Percentiles rank a stretch among this genome's conserved stretches.
Conservation (phyloP, 129 eudicot genomes). For the Flaveria ramosissima region DNA sequence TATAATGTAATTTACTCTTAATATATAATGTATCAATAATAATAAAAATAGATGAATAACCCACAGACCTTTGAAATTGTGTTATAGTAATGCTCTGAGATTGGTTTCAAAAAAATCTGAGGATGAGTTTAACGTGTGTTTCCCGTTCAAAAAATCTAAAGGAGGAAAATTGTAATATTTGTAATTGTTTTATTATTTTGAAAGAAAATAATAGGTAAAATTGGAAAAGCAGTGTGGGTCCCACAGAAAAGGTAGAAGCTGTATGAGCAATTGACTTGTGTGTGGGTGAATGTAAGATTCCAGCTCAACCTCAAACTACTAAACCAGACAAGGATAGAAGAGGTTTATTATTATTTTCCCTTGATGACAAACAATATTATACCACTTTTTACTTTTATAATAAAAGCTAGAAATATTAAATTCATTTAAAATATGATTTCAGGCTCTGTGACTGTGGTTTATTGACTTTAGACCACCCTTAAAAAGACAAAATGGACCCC, state of each 20-base stretch:
- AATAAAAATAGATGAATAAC: no score
- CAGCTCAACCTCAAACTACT: constrained; percentile 35
- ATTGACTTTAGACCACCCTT: constrained; percentile 38
- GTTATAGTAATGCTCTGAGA: no score
- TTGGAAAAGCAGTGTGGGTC: background rate
- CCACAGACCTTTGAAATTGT: no score
- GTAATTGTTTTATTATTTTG: no score
- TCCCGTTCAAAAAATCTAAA: no score
- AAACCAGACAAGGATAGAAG: constrained; percentile 21
- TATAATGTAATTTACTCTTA: no score
- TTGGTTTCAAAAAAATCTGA: no score
- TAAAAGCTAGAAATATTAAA: constrained; percentile 13
- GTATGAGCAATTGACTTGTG: background rate
- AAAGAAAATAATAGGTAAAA: background rate
- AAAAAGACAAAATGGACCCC: constrained; percentile 44
- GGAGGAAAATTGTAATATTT: no score
- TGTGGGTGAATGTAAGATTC: constrained; percentile 27
- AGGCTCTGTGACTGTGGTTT: constrained; percentile 24
- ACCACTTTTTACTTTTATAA: background rate
- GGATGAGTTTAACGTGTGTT: no score
- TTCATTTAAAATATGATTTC: constrained; percentile 7
- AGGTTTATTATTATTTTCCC: constrained; percentile 10
- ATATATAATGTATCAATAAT: no score
- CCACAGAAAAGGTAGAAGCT: background rate
- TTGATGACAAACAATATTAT: constrained; percentile 7